A percentile compares a stretch with the other conserved stretches of the same genome.
Evolutionary conservation across 371 early-diverging fungal genomes (phyloP).

Genomic region (Syncephalastrum contaminatum): DNA sequence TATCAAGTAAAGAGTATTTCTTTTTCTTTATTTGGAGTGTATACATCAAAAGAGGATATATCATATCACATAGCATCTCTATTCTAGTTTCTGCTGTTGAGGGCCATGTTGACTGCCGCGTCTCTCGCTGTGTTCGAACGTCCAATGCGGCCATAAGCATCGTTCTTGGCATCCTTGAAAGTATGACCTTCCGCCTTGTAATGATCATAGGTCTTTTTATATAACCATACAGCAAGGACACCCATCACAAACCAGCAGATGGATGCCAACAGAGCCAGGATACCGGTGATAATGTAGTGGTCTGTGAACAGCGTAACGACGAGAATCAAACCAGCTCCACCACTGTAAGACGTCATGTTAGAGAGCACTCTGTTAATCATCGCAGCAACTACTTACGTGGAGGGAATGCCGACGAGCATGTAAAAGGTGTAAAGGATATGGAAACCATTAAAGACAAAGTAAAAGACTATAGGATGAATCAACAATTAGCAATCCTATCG

Average conservation of each 20-base stretch:
- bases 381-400: slow-evolving; percentile 45
- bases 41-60: slow-evolving; percentile 2
- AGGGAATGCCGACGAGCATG: slow-evolving; percentile 85
- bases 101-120: slow-evolving; percentile 53
- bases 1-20: no score
- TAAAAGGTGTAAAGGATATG: slow-evolving; percentile 80
- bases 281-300: slow-evolving; percentile 62
- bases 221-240: slow-evolving; percentile 54
- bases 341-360: slow-evolving; percentile 41
- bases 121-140: slow-evolving; percentile 51
- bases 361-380: neutral
- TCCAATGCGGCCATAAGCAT: slow-evolving; percentile 60
- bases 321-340: slow-evolving; percentile 83
- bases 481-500: neutral
- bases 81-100: slow-evolving; percentile 31
- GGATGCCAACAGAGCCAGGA: slow-evolving; percentile 68
- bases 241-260: slow-evolving; percentile 70
- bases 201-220: slow-evolving; percentile 69
- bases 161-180: slow-evolving; percentile 77
- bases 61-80: slow-evolving; percentile 1
- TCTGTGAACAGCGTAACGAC: slow-evolving; percentile 72
- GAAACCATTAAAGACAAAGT: slow-evolving; percentile 84
- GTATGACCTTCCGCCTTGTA: slow-evolving; percentile 83
- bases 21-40: neutral
- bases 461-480: slow-evolving; percentile 53